These are phyloP conservation scores for Sclerotinia borealis DNA, from an alignment of 2,329 filamentous ascomycete genomes.

Conservation along the genomic window DNA sequence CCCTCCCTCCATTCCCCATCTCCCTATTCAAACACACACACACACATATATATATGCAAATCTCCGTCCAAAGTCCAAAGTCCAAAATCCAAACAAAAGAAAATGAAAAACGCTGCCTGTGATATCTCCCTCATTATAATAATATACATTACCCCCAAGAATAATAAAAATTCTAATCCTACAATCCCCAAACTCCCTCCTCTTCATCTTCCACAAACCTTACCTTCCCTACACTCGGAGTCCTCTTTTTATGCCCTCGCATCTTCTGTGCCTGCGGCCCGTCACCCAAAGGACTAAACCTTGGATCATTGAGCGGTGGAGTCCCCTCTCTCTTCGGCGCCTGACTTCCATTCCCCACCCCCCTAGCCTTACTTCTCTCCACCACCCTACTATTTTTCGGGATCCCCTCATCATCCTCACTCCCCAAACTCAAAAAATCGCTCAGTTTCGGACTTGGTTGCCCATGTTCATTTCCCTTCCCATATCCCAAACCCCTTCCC, in stretches of 20 bases:
- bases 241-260: slow-evolving; percentile 14
- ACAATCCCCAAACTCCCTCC: background rate
- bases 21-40: background rate
- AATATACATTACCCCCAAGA: background rate
- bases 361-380: background rate
- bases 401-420: slow-evolving; percentile 26
- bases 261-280: background rate
- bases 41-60: background rate
- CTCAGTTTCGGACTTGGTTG: slow-evolving; percentile 30
- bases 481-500: slow-evolving; percentile 1
- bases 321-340: background rate
- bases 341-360: background rate
- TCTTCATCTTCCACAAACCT: background rate
- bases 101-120: background rate
- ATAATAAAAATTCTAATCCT: background rate
- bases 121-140: background rate
- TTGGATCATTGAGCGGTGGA: slow-evolving; percentile 5
- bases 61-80: background rate
- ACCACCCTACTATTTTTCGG: slow-evolving; percentile 20
- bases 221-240: background rate
- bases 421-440: slow-evolving; percentile 27
- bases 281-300: slow-evolving; percentile 25
- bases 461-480: slow-evolving; percentile 18
- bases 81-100: too few relatives aligned
- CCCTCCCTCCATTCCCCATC: background rate